These are phyloP conservation scores for Microsporum audouinii DNA, from an alignment of 2,329 filamentous ascomycete species.

Conservation along the genomic window DNA sequence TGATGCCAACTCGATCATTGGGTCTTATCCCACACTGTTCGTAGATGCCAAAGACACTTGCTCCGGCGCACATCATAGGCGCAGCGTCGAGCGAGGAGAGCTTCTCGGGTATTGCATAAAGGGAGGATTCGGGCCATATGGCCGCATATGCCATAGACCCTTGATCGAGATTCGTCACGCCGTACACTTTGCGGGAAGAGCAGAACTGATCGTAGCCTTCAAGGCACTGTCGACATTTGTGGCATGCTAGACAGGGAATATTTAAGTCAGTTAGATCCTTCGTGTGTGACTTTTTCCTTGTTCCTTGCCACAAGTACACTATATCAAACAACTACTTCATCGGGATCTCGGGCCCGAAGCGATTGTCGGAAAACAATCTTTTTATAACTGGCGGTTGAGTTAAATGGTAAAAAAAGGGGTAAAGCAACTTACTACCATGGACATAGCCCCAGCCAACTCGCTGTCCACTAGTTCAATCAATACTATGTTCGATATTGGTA, in stretches of 20 bases:
- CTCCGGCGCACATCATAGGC: conserved; percentile 41
- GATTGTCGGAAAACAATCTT: not conserved
- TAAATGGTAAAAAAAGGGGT: not conserved
- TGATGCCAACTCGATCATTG: conserved; percentile 40
- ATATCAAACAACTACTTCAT: not conserved
- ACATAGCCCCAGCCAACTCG: conserved; percentile 35
- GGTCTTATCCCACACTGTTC: conserved; percentile 37
- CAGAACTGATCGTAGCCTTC: conserved; percentile 17
- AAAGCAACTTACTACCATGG: conserved; percentile 16
- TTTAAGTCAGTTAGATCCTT: not conserved
- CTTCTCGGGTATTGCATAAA: conserved; percentile 34
- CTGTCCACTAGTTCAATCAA: conserved; percentile 21
- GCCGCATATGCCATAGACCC: conserved; percentile 29
- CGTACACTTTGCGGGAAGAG: conserved; percentile 28
- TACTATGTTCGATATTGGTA: not conserved
- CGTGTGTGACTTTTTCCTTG: no score
- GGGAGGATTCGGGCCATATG: conserved; percentile 31
- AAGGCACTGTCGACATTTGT: conserved; percentile 26
- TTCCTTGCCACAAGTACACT: no score
- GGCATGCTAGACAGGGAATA: conserved; percentile 2
- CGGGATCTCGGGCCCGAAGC: not conserved
- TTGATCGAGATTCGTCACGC: conserved; percentile 24
- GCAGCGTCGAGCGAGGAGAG: conserved; percentile 37
- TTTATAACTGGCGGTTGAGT: no score
- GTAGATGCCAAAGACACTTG: conserved; percentile 42